These are phyloP conservation scores for Neurospora sp. DNA, from an alignment of 495 filamentous ascomycete species.

Conservation along the genomic window DNA sequence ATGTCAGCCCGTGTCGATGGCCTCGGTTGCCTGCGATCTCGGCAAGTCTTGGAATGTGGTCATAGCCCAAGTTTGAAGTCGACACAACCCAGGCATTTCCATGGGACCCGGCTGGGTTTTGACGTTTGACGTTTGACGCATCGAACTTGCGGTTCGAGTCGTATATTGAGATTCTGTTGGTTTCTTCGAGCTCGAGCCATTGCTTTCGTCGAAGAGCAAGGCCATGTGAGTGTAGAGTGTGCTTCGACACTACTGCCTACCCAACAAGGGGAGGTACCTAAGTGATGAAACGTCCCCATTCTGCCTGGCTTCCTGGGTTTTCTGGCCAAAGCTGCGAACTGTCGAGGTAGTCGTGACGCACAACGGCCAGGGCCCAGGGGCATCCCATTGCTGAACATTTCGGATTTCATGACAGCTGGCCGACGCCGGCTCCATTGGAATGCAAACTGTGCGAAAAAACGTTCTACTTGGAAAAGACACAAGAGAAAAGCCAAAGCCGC, in stretches of 20 bases:
- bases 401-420: not conserved
- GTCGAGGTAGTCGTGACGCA: not conserved
- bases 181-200: not conserved
- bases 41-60: not conserved
- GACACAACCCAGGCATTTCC: not conserved
- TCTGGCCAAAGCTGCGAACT: not conserved
- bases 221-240: not conserved
- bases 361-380: not conserved
- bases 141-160: not conserved
- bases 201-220: not conserved
- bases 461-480: not conserved
- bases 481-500: not conserved
- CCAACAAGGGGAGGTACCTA: not conserved
- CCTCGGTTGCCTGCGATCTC: not conserved
- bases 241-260: not conserved
- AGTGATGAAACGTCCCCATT: not conserved
- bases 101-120: not conserved
- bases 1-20: not conserved
- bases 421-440: not conserved
- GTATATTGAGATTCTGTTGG: not conserved
- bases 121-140: not conserved
- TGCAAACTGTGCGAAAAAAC: not conserved
- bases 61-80: not conserved
- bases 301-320: not conserved
- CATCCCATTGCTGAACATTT: not conserved